Evolutionary conservation across 2,329 filamentous ascomycete species (phyloP), one percentile per base, ranked within the genome.

Genomic region (Fusarium duplospermum): DNA sequence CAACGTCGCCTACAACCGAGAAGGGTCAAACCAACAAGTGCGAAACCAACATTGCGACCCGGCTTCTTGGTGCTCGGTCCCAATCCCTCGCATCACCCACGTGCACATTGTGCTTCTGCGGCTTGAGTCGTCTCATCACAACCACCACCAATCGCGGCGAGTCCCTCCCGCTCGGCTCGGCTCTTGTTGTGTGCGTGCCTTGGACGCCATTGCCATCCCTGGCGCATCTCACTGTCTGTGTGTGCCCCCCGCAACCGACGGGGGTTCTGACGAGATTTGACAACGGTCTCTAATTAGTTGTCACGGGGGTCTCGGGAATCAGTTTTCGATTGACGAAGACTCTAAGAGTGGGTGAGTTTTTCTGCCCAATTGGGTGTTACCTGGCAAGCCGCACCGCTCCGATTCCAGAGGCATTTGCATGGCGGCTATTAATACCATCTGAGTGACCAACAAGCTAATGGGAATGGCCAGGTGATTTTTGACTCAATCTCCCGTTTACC

Each of bases 21-120:
- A 57, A 58, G 24, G 22, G 18, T 50, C 50, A 57, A 67, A 61
- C 60, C 69, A 67, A 67, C 62, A 63, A 63, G 36, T 40, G 14
- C 42, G 42, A 54, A 67, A 50, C 50, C 38, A 54, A 63, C n/a
- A 54, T 20, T 40, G 33, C 22, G 61, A 66, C 31, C 66, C 69
- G 40, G 61, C 38, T 27, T 70, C 68, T 66, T 58, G 61, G 71
- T 69, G 50, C 67, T 70, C 29, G 47, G 54, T 66, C 31, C 54
- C 52, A 42, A 59, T 54, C 61, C 45, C 54, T 69, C 64, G 64
- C 60, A 54, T 74, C 71, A 64, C 66, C 66, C 77, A 77, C 77
- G 77, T 78, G 77, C 68, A 63, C 62, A n/a, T 62, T 67, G 64
- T 69, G 62, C 62, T 73, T 62, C 77, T 78, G 77, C 75, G 69